Evolutionary conservation across 176 grass and related monocot species (phyloP), one percentile per base, ranked within the genome.

Genomic region (Ensete glaucum): DNA sequence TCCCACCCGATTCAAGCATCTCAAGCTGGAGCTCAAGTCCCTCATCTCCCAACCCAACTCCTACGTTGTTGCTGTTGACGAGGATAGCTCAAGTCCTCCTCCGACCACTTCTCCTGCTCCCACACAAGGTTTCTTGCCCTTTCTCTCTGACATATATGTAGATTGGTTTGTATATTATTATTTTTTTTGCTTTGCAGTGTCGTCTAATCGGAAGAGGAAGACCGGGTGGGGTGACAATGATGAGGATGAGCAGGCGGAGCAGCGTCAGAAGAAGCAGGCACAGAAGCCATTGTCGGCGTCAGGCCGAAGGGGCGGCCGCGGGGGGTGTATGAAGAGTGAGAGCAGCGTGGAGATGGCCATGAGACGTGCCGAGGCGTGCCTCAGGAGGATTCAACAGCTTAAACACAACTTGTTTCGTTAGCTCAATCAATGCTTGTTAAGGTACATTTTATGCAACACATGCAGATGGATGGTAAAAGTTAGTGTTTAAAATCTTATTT

Each of bases 21-120:
- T 92, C 78, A 96, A 96, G 82, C 81, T 78, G 66, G 92, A 96
- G 76, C 87, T 96, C 26, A 73, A 84, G 73, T 86, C 75, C 27
- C 77, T 96, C 76, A 82, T 96, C 81, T 76, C 83, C 75, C 56
- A 89, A 1, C 87, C 87, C 76, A 63, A 74, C 48, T 52, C 62
- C 23, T 82, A 80, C 68, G 27, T 43, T 43, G 34, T 43, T 43
- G 34, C 34, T 43, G 34, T 43, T 43, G 34, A 43, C 4, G 34
- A 43, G 34, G 34, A 43, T 43, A 6, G 34, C 34, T 43, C 34
- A 43, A 43, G 34, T 0, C 34, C 34, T 34, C 34, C 34, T 0
- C 71, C 70, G 24, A 50, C 29, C 75, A 72, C 69, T 21, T 77
- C 68, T 49, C 17, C 25, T 75, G 73, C 55, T 20, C 16, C 54